Evolutionary conservation across 495 filamentous ascomycete genomes (phyloP), one percentile per base, ranked within the genome.

Genomic region (Chlorociboria aeruginascens): DNA sequence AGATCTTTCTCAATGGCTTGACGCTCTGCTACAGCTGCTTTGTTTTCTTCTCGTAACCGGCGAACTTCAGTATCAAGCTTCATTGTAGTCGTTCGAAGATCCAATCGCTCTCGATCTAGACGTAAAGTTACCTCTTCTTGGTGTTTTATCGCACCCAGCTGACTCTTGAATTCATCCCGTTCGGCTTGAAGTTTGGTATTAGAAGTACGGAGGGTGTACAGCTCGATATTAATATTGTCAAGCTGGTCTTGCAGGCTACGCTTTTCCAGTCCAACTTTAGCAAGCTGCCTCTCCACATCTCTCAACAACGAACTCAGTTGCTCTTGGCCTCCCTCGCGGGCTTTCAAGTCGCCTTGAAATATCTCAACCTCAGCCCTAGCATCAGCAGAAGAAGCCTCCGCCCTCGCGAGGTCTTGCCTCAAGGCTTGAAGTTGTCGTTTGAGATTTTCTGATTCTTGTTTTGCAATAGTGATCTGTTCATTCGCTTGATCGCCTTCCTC

Each of bases 401-500:
- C 52, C 35, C 55, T 54, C 13, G 55, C 52, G 33, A 72, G 53
- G n/a, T 74, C 69, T 35, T 68, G 60, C 16, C 70, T 68, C 7
- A 64, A 52, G 17, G 50, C 43, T 42, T 66, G 66, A 11, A 83
- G 56, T 48, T 81, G 70, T 14, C 66, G 62, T 42, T 68, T 69
- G 4, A 82, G 64, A 14, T 56, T 61, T 34, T 74, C 69, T 13
- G 69, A 69, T 52, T 77, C 68, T 43, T 71, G 58, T 43, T 70
- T 69, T 2, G 66, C 57, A 16, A 63, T 63, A 43, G 65, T 46
- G 28, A 78, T 56, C 41, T 79, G 76, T 12, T 72, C 63, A 7
- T 77, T 78, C 12, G 76, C 77, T 34, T 74, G 73, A 51, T 83
- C 77, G 50, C 73, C 73, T 59, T 86, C 86, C 50, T 92, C 85